phyloP scores from a whole-genome alignment of 352 stramenopile species.

The Hyaloperonospora brassicae region DNA sequence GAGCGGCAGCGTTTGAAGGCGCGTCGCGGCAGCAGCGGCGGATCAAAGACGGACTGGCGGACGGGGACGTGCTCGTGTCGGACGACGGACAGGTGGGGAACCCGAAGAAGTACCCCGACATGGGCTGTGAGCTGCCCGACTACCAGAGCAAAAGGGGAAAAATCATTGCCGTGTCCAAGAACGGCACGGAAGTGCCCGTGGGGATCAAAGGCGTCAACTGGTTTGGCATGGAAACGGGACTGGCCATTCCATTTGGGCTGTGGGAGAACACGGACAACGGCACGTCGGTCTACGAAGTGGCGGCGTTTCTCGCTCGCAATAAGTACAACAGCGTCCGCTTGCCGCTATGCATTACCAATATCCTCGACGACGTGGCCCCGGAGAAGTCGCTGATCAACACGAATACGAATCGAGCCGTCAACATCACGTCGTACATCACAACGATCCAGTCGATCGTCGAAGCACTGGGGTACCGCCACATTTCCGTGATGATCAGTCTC shows the following conservation, averaged over 20 bases:
- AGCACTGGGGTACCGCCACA: constrained; percentile 49
- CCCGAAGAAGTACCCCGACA: constrained; percentile 46
- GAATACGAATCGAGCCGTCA: constrained; percentile 61
- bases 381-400: constrained; percentile 49
- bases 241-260: constrained; percentile 52
- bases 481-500: constrained; percentile 63
- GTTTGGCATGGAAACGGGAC: constrained; percentile 71
- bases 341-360: constrained; percentile 46
- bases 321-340: constrained; percentile 69
- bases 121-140: constrained; percentile 44
- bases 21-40: constrained; percentile 19
- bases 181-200: constrained; percentile 47
- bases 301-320: constrained; percentile 52
- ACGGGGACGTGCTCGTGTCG: constrained; percentile 29
- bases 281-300: constrained; percentile 57
- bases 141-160: constrained; percentile 57
- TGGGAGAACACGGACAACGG: constrained; percentile 68
- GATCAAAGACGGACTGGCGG: constrained; percentile 35
- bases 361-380: constrained; percentile 36
- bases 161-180: constrained; percentile 36
- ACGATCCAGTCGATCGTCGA: constrained; percentile 50
- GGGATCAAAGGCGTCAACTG: constrained; percentile 64
- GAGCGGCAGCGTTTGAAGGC: constrained; percentile 26
- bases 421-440: constrained; percentile 60
- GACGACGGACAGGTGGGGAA: constrained; percentile 51